Evolutionary conservation across 2,329 filamentous ascomycete species (phyloP), one percentile per base, ranked within the genome.

Genomic region (Alternaria ventricosa): DNA sequence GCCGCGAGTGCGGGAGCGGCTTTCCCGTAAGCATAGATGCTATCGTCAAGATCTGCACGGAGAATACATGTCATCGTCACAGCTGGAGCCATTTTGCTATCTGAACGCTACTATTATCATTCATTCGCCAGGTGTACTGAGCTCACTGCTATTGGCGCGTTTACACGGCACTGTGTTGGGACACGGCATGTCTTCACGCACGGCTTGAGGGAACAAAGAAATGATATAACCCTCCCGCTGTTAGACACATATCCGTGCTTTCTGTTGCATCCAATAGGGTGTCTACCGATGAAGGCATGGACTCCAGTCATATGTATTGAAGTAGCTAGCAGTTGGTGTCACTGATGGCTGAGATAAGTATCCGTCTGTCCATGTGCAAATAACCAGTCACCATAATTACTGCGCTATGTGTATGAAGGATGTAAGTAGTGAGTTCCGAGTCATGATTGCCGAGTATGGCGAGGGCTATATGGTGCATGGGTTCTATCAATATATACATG

Each of bases 401-500:
- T 11, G 36, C n/a, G 36, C 36, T 41, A 41, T 41, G 15, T 36
- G 33, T 36, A 36, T 36, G 33, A 9, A 1, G 33, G 4, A 3
- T 5, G 0, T n/a, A 36, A 4, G 33, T 4, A n/a, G 7, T 36
- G 33, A 0, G 0, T 36, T n/a, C 3, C 0, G 4, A 15, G n/a
- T 36, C 33, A 36, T 36, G 33, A 3, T 36, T 36, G 5, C 0
- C 33, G 1, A 36, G 15, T 1, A n/a, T 9, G 33, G 33, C 7
- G 0, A 36, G 33, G 33, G 0, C 15, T 36, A 1, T 7, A 36
- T 36, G 33, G 0, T 10, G 4, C 33, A 0, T 36, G 8, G 4
- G 2, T 36, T 36, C 0, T 36, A 36, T 2, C 0, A 36, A 0
- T 36, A 1, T n/a, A 36, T 36, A 0, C 0, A 36, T 9, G 33